phyloP scores from a whole-genome alignment of 768 basidiomycete genomes.

The Amanita jacksonii region DNA sequence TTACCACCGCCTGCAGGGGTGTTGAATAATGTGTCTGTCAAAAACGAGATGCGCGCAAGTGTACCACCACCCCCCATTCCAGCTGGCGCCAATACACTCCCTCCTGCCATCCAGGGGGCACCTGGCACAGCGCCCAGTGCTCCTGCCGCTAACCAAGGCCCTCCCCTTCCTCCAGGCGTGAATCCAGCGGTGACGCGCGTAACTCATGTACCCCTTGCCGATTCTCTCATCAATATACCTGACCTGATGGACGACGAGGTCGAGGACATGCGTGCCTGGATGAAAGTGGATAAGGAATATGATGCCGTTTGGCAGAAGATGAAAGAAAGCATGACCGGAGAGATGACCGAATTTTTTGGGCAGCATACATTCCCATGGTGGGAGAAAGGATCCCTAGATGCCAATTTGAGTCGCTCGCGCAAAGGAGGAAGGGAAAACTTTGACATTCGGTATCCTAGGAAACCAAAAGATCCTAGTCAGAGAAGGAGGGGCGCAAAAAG shows the following conservation, averaged over 20 bases:
- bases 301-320: constrained; percentile 38
- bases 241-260: constrained; percentile 43
- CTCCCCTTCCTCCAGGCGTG: constrained; percentile 35
- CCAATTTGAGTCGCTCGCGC: constrained; percentile 27
- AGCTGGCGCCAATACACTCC: constrained; percentile 8
- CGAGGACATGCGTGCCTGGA: constrained; percentile 47
- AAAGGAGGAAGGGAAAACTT: constrained; percentile 40
- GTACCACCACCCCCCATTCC: constrained; percentile 5
- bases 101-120: constrained; percentile 6
- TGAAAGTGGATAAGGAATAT: constrained; percentile 52
- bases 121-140: constrained; percentile 10
- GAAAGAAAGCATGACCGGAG: constrained; percentile 42
- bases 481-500: constrained; percentile 46
- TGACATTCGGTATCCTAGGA: constrained; percentile 38
- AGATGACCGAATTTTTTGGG: constrained; percentile 36
- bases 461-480: constrained; percentile 31
- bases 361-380: constrained; percentile 41
- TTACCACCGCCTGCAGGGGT: constrained; percentile 5
- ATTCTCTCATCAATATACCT: constrained; percentile 46
- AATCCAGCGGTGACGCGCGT: constrained; percentile 53
- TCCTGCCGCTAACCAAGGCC: constrained; percentile 20
- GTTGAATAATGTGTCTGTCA: constrained; percentile 3
- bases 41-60: constrained; percentile 7
- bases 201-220: constrained; percentile 48
- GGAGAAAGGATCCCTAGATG: constrained; percentile 43